Conservation (phyloP, 1,284 basidiomycete species). For the Ustilago hordei region DNA sequence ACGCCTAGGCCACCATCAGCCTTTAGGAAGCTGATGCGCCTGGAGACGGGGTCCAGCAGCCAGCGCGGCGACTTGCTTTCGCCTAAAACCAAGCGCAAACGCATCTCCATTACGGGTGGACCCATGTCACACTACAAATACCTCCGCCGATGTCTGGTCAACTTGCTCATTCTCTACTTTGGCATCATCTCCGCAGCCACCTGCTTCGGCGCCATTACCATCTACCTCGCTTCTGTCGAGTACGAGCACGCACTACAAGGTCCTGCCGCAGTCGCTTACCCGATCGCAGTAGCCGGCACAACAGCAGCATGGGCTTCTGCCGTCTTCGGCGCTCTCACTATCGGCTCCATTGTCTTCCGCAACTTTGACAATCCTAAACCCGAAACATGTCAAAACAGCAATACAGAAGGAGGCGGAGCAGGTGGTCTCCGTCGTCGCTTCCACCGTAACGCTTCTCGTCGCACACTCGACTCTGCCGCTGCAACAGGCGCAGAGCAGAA, state of each 20-base stretch:
- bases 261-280: slow-evolving; percentile 5
- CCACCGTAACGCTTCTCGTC: slow-evolving; percentile 17
- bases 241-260: slow-evolving; percentile 40
- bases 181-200: slow-evolving; percentile 54
- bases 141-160: slow-evolving; percentile 57
- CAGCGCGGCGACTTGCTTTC: slow-evolving; percentile 1
- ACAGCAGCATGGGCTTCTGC: slow-evolving; percentile 38
- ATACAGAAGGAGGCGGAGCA: slow-evolving; percentile 8
- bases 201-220: slow-evolving; percentile 39
- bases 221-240: slow-evolving; percentile 41
- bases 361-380: slow-evolving; percentile 49
- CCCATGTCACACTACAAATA: slow-evolving; percentile 50
- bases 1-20: slow-evolving; percentile 10
- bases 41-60: slow-evolving; percentile 17
- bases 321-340: slow-evolving; percentile 50
- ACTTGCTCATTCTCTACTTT: slow-evolving; percentile 55
- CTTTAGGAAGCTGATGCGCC: slow-evolving; percentile 21
- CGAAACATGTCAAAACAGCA: slow-evolving; percentile 30
- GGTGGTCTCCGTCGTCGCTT: slow-evolving; percentile 14
- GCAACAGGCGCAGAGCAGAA: slow-evolving; percentile 8
- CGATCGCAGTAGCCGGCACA: slow-evolving; percentile 16
- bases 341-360: slow-evolving; percentile 52
- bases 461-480: slow-evolving; percentile 9
- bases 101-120: slow-evolving; percentile 20
- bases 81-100: slow-evolving; percentile 18